Evolutionary conservation across 2,329 filamentous ascomycete species (phyloP).

Genomic region (Sphaerostilbella broomeana): DNA sequence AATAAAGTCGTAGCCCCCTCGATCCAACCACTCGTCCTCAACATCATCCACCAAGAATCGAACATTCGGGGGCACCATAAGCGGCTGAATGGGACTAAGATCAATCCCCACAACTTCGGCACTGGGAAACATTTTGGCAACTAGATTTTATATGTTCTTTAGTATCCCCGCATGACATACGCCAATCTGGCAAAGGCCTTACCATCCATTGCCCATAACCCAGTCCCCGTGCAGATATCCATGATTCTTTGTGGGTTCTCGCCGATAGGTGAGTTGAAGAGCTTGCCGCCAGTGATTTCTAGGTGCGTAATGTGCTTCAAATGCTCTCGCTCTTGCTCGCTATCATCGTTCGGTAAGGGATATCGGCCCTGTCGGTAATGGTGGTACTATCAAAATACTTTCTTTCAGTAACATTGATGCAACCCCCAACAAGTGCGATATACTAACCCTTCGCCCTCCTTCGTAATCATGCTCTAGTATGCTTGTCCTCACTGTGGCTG

Average conservation of each 20-base stretch:
- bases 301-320: conserved; percentile 35
- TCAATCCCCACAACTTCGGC: conserved; percentile 34
- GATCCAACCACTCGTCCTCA: conserved; percentile 26
- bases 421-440: neutral
- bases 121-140: conserved; percentile 29
- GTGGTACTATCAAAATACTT: conserved; percentile 23
- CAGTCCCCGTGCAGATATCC: conserved; percentile 33
- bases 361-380: conserved; percentile 29
- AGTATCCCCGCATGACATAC: neutral
- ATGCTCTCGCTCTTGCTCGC: conserved; percentile 33
- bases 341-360: conserved; percentile 34
- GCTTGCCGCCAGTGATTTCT: conserved; percentile 26
- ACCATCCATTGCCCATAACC: conserved; percentile 38
- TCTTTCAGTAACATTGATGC: neutral
- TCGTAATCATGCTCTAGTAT: conserved; percentile 14
- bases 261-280: conserved; percentile 36
- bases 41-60: conserved; percentile 32
- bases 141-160: too few relatives aligned
- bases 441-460: conserved; percentile 11
- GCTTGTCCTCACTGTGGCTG: conserved; percentile 9
- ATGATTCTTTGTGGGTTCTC: conserved; percentile 29
- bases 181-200: neutral
- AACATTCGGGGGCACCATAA: conserved; percentile 35
- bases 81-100: conserved; percentile 34
- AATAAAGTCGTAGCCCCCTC: conserved; percentile 24